Evolutionary conservation across 1,139 yeast genomes (phyloP), one percentile per base, ranked within the genome.

Genomic region (Suhomyces yuchorum): DNA sequence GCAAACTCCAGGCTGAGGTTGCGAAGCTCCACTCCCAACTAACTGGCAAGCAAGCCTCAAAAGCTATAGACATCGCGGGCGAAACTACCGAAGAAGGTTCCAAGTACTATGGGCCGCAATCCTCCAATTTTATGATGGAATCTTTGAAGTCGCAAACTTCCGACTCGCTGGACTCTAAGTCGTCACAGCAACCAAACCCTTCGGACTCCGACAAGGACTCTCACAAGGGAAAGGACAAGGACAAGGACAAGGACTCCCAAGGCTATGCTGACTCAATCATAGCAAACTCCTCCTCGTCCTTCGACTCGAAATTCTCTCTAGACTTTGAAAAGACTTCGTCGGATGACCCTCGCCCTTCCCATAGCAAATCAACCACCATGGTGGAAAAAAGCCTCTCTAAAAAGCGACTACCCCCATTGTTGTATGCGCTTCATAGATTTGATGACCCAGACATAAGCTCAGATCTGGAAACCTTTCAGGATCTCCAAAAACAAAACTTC

Each of bases 71-170:
- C 8, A 52, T 51, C 9, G 30, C 52, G 4, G 59, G 58, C 3
- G 59, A 55, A 42, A 55, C 58, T 9, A 51, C 54, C 11, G 60
- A 56, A 35, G 42, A 46, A 14, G 76, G 77, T 17, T 69, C 68
- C 23, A 75, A 74, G 50, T 78, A 72, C 52, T 78, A 76, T 55
- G 82, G 82, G 0, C 82, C 82, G 1, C 78, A 72, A 51, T 72
- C 78, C n/a, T 68, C 78, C 2, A 61, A 64, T 34, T 77, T 64
- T 54, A 77, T 77, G 81, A 72, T 77, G 36, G 73, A 72, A 43
- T 56, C 64, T 37, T 60, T 60, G 56, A 65, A 56, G 44, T 56
- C 47, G 55, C 61, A 40, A 52, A 44, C 42, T 8, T 37, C 42
- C 3, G 42, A 36, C n/a, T 37, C 47, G 12, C 38, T 28, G 3